A percentile compares a stretch with the other conserved stretches of the same genome.
Conservation (phyloP, 192 early-diverging fungal species). For the Pilaira anomala region DNA sequence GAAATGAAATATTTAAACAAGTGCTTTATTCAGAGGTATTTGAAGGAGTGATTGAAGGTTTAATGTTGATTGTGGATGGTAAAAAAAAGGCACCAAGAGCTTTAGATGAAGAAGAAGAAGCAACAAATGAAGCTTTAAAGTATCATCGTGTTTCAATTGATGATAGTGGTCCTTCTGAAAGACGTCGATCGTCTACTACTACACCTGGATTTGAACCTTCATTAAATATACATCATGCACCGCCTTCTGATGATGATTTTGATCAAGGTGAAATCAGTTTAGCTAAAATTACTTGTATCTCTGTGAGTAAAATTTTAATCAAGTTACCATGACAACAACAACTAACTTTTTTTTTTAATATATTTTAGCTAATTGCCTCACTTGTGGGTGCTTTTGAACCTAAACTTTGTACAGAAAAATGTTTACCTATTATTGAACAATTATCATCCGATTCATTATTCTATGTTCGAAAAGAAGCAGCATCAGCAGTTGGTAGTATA, state of each 20-base stretch:
- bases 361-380: constrained; percentile 44
- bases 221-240: background rate
- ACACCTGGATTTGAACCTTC: constrained; percentile 28
- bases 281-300: constrained; percentile 39
- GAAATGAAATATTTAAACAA: constrained; percentile 13
- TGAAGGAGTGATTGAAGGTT: constrained; percentile 48
- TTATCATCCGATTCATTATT: constrained; percentile 44
- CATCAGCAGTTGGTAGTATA: constrained; percentile 38
- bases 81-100: constrained; percentile 14
- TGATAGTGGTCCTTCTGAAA: background rate
- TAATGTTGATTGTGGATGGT: constrained; percentile 30
- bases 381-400: constrained; percentile 43
- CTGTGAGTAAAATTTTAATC: constrained; percentile 11
- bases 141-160: constrained; percentile 21
- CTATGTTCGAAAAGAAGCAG: constrained; percentile 57
- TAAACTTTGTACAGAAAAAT: constrained; percentile 39
- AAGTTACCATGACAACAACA: background rate
- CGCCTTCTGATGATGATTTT: constrained; percentile 18
- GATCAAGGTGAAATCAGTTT: constrained; percentile 38
- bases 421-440: constrained; percentile 50
- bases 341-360: background rate
- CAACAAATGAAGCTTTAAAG: background rate
- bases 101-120: constrained; percentile 11
- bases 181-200: constrained; percentile 2
- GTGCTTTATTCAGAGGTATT: constrained; percentile 48